A percentile compares a stretch with the other conserved stretches of the same genome.
phyloP scores from a whole-genome alignment of 352 stramenopile genomes.

The Globisporangium viniferum region DNA sequence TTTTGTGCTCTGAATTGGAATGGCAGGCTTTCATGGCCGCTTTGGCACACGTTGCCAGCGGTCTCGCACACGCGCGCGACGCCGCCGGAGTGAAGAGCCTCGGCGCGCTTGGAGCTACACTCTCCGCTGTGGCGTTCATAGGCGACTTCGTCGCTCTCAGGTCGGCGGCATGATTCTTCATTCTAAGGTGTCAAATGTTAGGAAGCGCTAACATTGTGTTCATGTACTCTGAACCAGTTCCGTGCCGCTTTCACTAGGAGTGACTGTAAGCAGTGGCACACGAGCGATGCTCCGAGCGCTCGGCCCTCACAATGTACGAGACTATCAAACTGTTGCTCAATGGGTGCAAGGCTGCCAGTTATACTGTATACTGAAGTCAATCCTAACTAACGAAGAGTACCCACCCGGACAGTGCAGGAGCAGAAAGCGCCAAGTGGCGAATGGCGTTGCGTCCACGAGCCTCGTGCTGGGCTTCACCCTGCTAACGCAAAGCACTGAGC shows the following conservation, averaged over 20 bases:
- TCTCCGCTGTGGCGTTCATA: background rate
- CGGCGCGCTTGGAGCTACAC: background rate
- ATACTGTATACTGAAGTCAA: no score
- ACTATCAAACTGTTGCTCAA: background rate
- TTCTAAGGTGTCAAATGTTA: no score
- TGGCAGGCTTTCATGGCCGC: background rate
- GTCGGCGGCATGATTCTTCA: background rate
- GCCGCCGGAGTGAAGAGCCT: background rate
- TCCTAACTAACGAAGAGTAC: background rate
- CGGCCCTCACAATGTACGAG: slow-evolving; percentile 4
- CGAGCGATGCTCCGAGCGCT: slow-evolving; percentile 9
- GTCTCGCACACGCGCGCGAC: background rate
- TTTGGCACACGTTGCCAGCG: background rate
- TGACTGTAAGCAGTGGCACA: slow-evolving; percentile 4
- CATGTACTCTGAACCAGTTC: slow-evolving; percentile 7
- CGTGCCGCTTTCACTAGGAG: slow-evolving; percentile 21
- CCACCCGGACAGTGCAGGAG: slow-evolving; percentile 2
- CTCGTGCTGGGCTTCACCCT: slow-evolving; percentile 13
- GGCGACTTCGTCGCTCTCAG: slow-evolving; percentile 21
- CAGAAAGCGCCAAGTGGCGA: background rate
- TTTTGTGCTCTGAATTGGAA: background rate
- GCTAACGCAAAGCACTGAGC: background rate
- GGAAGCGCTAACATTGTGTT: no score
- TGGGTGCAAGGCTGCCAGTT: background rate
- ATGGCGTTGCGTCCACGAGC: background rate